Evolutionary conservation across 2,329 filamentous ascomycete species (phyloP), one percentile per base, ranked within the genome.

Genomic region (Cladosporium sphaerospermum): DNA sequence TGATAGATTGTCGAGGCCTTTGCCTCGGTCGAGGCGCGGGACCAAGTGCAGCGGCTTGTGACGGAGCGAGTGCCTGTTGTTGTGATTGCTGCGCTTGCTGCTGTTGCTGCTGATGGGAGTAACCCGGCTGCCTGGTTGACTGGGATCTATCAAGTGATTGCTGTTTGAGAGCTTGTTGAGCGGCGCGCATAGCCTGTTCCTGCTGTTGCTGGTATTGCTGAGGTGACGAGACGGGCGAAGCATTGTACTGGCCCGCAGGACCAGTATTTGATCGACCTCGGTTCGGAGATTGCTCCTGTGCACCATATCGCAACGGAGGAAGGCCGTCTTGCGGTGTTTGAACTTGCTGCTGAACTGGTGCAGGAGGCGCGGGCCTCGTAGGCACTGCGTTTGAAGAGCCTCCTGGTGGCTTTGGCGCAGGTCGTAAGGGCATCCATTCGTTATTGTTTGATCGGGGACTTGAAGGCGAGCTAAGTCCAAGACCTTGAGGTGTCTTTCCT

Each of bases 351-450:
- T 34, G 23, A 2, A 32, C 16, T 16, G 80, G 78, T 18, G 78
- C 73, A 11, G 63, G 58, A n/a, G 66, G 66, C 44, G 66, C 64
- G 42, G 64, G 53, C 54, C 66, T 56, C 36, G 63, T 59, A 34
- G 81, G 79, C n/a, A 74, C 63, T 60, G 82, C 72, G 62, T 77
- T 34, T 65, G 60, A 18, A 66, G 60, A 42, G 40, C 65, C 79
- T 55, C 69, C 79, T 46, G 92, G 93, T n/a, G 92, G 88, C 70
- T 88, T 88, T 48, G 91, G 93, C 43, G 92, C 90, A 52, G 89
- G 88, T 56, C 93, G 83, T 64, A 83, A 87, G 46, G 93, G 91
- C 18, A 69, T 61, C 47, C 47, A 50, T 50, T 50, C 47, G 39
- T 32, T 72, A 49, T 80, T 62, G 67, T 73, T 69, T 55, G 67